Base-by-base conservation (phyloP, 139 green algal species). In the Astrephomene gubernaculifera region DNA sequence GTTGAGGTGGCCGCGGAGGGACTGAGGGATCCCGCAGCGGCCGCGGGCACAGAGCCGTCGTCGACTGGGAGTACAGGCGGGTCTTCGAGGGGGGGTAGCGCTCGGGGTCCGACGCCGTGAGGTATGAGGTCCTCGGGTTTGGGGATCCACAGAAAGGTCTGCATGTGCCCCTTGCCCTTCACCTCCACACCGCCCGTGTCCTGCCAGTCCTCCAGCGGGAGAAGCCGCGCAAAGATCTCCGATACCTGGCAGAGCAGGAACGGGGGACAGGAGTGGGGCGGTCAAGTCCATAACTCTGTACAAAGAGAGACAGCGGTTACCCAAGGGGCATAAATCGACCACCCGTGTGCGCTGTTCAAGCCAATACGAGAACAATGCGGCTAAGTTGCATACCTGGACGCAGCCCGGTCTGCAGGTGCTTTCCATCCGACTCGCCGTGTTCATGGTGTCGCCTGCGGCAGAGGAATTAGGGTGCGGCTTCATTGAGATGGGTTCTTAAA, bases 91-190 rank as follows among this genome's bases (percentile, higher is more conserved):
- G n/a, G n/a, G n/a, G n/a, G n/a, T n/a, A 39, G 27, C 70, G 70
- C 43, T 78, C 3, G 61, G n/a, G 76, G 60, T 9, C 38, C 31
- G 25, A 57, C 57, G 19, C 76, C 74, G 0, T 21, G 44, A 0
- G 61, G 79, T 2, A 53, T 24, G 25, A 85, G 79, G 64, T 85
- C 79, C 44, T 85, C 79, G 43, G 79, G 44, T 64, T 85, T 85
- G 63, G 79, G 79, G 1, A 68, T 67, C 79, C 79, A 85, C 43
- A 85, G 44, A 22, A 64, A 85, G 24, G 79, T 85, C 79, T 85
- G 87, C 87, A 91, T 91, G n/a, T 83, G 73, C 31, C 87, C 87
- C 82, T 91, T 91, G 78, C 87, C 87, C 83, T 91, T 89, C 4
- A 91, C 76, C 82, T 91, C 81, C 52, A 91, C 84, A 27, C 88